Percentiles rank a stretch among this genome's conserved stretches.
Evolutionary conservation across 169 alveolate genomes (phyloP).

Genomic region (Toxoplasma gondii): DNA sequence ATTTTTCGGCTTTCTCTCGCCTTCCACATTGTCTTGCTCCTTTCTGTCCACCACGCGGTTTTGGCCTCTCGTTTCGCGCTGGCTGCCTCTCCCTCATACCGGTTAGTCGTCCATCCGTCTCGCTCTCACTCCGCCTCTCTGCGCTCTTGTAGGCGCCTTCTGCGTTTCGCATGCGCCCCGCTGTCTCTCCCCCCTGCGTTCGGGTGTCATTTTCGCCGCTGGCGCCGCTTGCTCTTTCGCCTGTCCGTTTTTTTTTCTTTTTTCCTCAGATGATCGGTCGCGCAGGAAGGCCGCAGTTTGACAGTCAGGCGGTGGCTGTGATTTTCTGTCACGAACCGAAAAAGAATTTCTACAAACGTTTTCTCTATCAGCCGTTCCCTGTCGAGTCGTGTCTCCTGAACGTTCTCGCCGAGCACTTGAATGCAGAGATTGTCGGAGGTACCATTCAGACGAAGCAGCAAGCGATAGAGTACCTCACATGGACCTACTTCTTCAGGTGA

Average conservation of each 20-base stretch:
- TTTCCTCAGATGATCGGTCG: conserved; percentile 96
- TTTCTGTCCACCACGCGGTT: no score
- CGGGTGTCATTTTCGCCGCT: conserved; percentile 63
- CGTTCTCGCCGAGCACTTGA: conserved; percentile 93
- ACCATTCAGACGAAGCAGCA: conserved; percentile 85
- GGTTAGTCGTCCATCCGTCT: no score
- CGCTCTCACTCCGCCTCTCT: no score
- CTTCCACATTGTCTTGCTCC: no score
- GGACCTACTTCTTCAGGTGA: conserved; percentile 85
- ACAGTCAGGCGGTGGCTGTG: conserved; percentile 96
- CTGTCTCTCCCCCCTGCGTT: not conserved
- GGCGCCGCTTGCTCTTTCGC: conserved; percentile 65
- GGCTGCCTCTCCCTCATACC: no score
- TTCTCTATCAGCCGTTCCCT: conserved; percentile 99
- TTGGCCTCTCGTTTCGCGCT: no score
- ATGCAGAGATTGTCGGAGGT: conserved; percentile 98
- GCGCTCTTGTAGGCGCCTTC: not conserved
- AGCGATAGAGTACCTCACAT: conserved; percentile 84
- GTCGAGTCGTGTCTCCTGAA: conserved; percentile 94
- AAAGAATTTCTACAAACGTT: conserved; percentile 96
- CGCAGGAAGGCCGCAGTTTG: conserved; percentile 99
- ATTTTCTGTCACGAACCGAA: conserved; percentile 95
- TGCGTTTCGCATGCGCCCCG: not conserved
- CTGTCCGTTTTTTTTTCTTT: conserved; percentile 76
- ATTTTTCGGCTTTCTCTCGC: no score